Percentiles rank a stretch among this genome's conserved stretches.
Conservation (phyloP, 1,284 basidiomycete species). For the Mycena sp. region DNA sequence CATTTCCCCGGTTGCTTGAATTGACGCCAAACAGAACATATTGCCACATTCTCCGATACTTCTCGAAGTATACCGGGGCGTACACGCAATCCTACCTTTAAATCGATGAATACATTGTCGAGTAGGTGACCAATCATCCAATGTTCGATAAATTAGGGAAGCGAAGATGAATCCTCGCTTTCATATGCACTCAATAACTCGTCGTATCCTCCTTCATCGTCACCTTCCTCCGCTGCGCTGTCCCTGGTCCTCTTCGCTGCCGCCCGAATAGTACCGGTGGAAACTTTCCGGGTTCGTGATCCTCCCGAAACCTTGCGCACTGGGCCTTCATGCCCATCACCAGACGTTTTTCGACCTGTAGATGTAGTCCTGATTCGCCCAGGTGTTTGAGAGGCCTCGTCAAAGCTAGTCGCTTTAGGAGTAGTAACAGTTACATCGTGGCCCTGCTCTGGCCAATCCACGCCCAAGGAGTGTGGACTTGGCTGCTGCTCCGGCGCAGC, state of each 20-base stretch:
- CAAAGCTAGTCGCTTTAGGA: slow-evolving; percentile 63
- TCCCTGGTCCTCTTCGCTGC: slow-evolving; percentile 51
- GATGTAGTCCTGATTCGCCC: slow-evolving; percentile 46
- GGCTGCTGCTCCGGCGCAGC: slow-evolving; percentile 44
- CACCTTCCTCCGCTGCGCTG: slow-evolving; percentile 76
- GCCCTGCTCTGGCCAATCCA: slow-evolving; percentile 63
- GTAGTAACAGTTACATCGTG: slow-evolving; percentile 57
- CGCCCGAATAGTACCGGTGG: slow-evolving; percentile 51
- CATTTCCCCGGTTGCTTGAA: not conserved
- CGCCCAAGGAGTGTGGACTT: slow-evolving; percentile 55
- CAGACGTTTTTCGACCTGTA: slow-evolving; percentile 55
- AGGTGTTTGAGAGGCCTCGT: slow-evolving; percentile 46
- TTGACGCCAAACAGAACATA: slow-evolving; percentile 56
- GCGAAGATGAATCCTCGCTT: slow-evolving; percentile 60
- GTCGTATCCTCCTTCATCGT: slow-evolving; percentile 65
- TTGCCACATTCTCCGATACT: slow-evolving; percentile 72
- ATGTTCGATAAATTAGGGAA: slow-evolving; percentile 25
- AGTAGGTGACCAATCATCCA: not conserved
- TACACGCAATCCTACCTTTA: slow-evolving; percentile 53
- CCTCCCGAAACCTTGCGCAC: slow-evolving; percentile 49
- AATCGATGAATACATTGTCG: slow-evolving; percentile 5
- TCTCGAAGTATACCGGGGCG: slow-evolving; percentile 62
- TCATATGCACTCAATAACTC: slow-evolving; percentile 82
- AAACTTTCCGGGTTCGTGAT: slow-evolving; percentile 54
- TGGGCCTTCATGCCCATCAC: slow-evolving; percentile 49